Evolutionary conservation across 495 filamentous ascomycete genomes (phyloP), one percentile per base, ranked within the genome.

Genomic region (Staphylotrichum longicolle): DNA sequence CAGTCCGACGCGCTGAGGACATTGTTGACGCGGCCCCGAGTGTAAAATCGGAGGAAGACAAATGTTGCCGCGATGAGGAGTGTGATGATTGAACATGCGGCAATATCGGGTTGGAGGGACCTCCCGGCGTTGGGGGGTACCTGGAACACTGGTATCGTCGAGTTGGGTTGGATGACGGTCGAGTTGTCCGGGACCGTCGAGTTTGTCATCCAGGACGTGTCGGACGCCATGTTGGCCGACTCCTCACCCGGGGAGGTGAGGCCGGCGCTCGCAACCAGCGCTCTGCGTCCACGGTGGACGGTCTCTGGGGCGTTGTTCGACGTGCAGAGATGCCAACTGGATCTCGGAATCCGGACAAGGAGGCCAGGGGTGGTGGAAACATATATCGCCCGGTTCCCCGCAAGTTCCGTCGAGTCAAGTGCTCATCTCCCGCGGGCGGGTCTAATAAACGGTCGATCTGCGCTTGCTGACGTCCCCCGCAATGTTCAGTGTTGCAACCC

Each of bases 41-140:
- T 72, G 64, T 74, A 72, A 41, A 74, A 74, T 20, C 71, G 68
- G 12, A 70, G 37, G 4, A 34, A 57, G 2, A 74, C 71, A 51
- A 72, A 74, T 3, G 47, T 39, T 11, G 66, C 9, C 46, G 58
- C 58, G 33, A 72, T 68, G 32, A 72, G 30, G 61, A 65, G 66
- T 14, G 69, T 69, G 27, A 74, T 27, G 1, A 69, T 39, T 3
- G 71, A 12, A 53, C 66, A 70, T 12, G 63, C 69, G 15, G 69
- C 63, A 50, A 72, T 70, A 34, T 72, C 67, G 7, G 64, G 55
- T 35, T 70, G 64, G 3, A 70, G 64, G 3, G 68, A 66, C 35
- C 68, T 20, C 37, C 66, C 63, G 8, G 58, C 30, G 40, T 70
- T 37, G 4, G 60, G 44, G 3, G 68, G 68, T 11, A 67, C 58